phyloP scores from a whole-genome alignment of 306 rosid genomes.

The Malus asiatica region DNA sequence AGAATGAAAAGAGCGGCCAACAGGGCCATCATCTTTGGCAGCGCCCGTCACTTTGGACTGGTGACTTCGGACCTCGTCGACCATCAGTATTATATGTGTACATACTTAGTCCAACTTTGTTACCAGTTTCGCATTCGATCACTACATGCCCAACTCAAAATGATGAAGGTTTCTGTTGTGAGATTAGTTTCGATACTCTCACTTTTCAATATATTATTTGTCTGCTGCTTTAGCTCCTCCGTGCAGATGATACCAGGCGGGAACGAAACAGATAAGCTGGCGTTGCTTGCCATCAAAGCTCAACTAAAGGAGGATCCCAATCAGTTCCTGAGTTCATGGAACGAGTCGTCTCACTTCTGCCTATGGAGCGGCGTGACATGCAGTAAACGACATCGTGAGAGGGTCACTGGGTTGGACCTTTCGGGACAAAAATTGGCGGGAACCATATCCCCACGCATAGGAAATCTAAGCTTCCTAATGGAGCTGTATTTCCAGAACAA shows the following conservation, averaged over 20 bases:
- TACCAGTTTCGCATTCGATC: not conserved
- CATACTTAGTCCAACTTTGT: not conserved
- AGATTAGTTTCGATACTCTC: not conserved
- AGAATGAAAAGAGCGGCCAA: no score
- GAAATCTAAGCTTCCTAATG: not conserved
- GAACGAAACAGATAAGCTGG: not conserved
- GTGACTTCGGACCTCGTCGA: no score
- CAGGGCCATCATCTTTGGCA: no score
- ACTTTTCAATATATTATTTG: no score
- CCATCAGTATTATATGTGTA: no score
- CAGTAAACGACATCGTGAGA: not conserved
- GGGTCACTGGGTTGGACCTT: not conserved
- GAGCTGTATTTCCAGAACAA: not conserved
- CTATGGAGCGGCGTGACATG: not conserved
- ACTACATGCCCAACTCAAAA: not conserved
- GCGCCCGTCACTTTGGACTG: no score
- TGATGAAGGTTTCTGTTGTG: not conserved
- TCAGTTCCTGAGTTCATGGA: not conserved
- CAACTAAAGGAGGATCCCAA: not conserved
- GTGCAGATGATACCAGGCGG: not conserved
- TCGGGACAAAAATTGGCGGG: not conserved
- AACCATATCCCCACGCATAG: not conserved
- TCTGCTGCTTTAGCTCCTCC: not conserved
- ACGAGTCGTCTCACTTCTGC: not conserved
- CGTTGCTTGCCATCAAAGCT: not conserved